Conservation (phyloP, 371 early-diverging fungal species). For the Batrachochytrium dendrobatidis region DNA sequence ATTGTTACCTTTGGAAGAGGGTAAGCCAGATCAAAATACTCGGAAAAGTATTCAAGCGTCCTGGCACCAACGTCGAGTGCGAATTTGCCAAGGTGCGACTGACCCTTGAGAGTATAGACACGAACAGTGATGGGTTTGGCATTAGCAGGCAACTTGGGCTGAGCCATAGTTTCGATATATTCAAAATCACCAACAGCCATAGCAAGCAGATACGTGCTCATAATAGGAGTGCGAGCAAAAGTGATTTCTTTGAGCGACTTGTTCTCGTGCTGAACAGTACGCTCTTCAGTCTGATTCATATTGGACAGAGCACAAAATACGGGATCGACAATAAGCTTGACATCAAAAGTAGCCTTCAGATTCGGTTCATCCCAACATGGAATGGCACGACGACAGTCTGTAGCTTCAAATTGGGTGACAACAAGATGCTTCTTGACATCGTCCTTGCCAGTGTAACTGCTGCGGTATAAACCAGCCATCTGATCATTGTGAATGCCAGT, state of each 20-base stretch:
- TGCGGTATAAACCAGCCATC: slow-evolving; percentile 82
- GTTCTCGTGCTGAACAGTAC: slow-evolving; percentile 24
- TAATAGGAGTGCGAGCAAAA: slow-evolving; percentile 75
- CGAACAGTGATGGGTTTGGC: slow-evolving; percentile 59
- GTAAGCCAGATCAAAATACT: slow-evolving; percentile 77
- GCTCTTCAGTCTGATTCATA: slow-evolving; percentile 55
- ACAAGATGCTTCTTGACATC: slow-evolving; percentile 59
- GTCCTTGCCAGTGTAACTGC: slow-evolving; percentile 53
- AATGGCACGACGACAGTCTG: slow-evolving; percentile 81
- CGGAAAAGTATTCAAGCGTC: slow-evolving; percentile 70
- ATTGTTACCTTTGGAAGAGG: slow-evolving; percentile 78
- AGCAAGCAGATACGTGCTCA: slow-evolving; percentile 91
- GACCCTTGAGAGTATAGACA: slow-evolving; percentile 69
- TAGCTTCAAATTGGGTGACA: slow-evolving; percentile 91
- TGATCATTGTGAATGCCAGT: slow-evolving; percentile 68
- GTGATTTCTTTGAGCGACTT: slow-evolving; percentile 54
- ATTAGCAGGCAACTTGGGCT: slow-evolving; percentile 52
- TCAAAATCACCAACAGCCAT: slow-evolving; percentile 86
- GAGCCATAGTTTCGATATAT: slow-evolving; percentile 69
- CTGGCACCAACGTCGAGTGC: slow-evolving; percentile 66
- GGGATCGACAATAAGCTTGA: slow-evolving; percentile 63
- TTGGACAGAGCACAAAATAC: slow-evolving; percentile 76
- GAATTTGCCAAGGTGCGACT: slow-evolving; percentile 65
- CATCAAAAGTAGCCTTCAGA: slow-evolving; percentile 77
- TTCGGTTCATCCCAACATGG: slow-evolving; percentile 77